These are phyloP conservation scores for Datisca glomerata DNA, from an alignment of 306 rosid species.

Conservation along the genomic window DNA sequence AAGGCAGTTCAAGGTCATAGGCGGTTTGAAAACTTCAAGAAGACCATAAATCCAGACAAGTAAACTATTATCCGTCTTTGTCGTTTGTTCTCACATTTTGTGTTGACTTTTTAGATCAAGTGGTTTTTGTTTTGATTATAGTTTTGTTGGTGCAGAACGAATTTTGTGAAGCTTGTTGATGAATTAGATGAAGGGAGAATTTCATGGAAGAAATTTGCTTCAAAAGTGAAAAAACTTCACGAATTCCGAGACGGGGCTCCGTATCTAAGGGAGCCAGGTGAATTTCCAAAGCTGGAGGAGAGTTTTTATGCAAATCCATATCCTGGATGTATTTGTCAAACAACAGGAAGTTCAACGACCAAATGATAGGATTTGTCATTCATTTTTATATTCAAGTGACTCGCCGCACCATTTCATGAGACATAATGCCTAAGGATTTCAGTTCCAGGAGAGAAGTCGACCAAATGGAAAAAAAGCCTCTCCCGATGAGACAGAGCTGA, in stretches of 20 bases:
- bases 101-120: background rate
- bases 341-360: too few relatives aligned
- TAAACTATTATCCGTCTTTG: too few relatives aligned
- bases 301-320: slow-evolving; percentile 88
- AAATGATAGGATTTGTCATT: too few relatives aligned
- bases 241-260: slow-evolving; percentile 68
- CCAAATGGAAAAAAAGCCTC: too few relatives aligned
- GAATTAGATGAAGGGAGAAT: slow-evolving; percentile 63
- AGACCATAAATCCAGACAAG: slow-evolving; percentile 96
- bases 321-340: slow-evolving; percentile 82
- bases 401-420: too few relatives aligned
- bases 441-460: too few relatives aligned
- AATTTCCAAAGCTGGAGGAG: slow-evolving; percentile 89
- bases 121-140: slow-evolving; percentile 5
- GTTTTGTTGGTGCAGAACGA: slow-evolving; percentile 50
- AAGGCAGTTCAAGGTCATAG: slow-evolving; percentile 99
- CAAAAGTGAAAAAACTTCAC: slow-evolving; percentile 66
- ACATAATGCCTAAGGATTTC: too few relatives aligned
- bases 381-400: too few relatives aligned
- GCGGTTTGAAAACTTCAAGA: slow-evolving; percentile 85
- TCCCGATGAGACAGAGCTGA: too few relatives aligned
- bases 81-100: background rate
- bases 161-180: slow-evolving; percentile 78
- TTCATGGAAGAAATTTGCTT: slow-evolving; percentile 77
- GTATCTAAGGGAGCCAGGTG: slow-evolving; percentile 59